Percentiles rank a stretch among this genome's conserved stretches.
Evolutionary conservation across 495 filamentous ascomycete species (phyloP).

Genomic region (Annulohypoxylon moriforme): DNA sequence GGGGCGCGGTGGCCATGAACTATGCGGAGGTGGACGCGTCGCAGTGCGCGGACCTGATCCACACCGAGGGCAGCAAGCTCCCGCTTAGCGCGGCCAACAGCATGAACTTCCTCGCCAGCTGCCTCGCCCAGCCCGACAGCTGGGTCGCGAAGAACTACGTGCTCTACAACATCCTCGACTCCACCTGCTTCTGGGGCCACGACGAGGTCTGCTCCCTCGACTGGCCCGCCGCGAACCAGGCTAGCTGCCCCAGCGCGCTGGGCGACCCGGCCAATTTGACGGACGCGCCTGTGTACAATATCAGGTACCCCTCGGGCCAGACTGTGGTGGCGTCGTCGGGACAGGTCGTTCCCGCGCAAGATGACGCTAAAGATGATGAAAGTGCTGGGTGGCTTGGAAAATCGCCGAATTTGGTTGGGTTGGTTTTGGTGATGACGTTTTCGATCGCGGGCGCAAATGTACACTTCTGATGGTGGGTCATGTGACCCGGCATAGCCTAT

Average conservation of each 20-base stretch:
- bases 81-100: constrained; percentile 63
- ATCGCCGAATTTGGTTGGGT: constrained; percentile 10
- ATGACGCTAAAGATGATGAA: constrained; percentile 19
- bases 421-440: constrained; percentile 21
- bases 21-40: constrained; percentile 52
- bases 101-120: constrained; percentile 61
- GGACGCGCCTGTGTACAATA: constrained; percentile 58
- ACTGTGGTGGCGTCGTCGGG: constrained; percentile 53
- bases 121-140: constrained; percentile 53
- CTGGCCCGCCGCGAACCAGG: constrained; percentile 60
- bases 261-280: constrained; percentile 52
- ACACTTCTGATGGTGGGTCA: background rate
- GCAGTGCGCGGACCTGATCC: constrained; percentile 53
- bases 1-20: constrained; percentile 58
- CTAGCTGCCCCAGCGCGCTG: constrained; percentile 52
- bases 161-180: constrained; percentile 59
- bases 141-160: constrained; percentile 58
- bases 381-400: constrained; percentile 6
- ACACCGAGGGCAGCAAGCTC: constrained; percentile 56
- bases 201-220: constrained; percentile 59
- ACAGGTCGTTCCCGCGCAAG: constrained; percentile 43
- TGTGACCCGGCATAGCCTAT: constrained; percentile 2
- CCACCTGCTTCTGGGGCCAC: constrained; percentile 57
- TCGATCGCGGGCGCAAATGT: background rate
- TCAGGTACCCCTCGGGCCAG: constrained; percentile 57